A percentile compares a stretch with the other conserved stretches of the same genome.
Evolutionary conservation across 495 filamentous ascomycete genomes (phyloP).

Genomic region (Talaromyces borbonicus): DNA sequence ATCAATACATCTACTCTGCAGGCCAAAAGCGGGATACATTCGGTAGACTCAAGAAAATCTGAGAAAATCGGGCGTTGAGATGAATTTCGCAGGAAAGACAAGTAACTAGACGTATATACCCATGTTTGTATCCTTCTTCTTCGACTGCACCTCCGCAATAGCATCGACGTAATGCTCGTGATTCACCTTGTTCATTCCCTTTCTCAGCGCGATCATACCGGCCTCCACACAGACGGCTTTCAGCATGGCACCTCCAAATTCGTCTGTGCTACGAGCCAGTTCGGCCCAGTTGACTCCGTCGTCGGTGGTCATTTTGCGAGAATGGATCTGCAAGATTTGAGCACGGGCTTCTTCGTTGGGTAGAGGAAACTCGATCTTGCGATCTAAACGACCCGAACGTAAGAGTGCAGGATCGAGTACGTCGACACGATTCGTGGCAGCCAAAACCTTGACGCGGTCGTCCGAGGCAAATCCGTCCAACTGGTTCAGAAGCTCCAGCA

Average conservation of each 20-base stretch:
- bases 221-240: constrained; percentile 99
- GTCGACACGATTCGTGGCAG: constrained; percentile 95
- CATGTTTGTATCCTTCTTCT: constrained; percentile 84
- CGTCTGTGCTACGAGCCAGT: constrained; percentile 92
- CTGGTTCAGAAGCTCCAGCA: constrained; percentile 98
- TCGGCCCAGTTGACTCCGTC: constrained; percentile 93
- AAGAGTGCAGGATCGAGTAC: constrained; percentile 93
- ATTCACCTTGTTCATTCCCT: constrained; percentile 84
- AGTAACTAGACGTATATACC: constrained; percentile 40
- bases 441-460: constrained; percentile 96
- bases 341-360: constrained; percentile 98
- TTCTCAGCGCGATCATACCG: constrained; percentile 95
- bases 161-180: constrained; percentile 99
- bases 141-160: constrained; percentile 91
- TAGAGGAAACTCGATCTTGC: constrained; percentile 98
- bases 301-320: constrained; percentile 95
- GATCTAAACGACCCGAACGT: constrained; percentile 87
- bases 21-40: too few relatives aligned
- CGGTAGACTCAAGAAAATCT: background rate
- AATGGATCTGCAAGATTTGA: constrained; percentile 96
- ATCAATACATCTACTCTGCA: background rate
- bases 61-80: background rate
- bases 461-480: constrained; percentile 98
- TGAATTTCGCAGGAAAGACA: too few relatives aligned
- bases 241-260: constrained; percentile 94